Percentiles rank a stretch among this genome's conserved stretches.
Evolutionary conservation across 768 basidiomycete species (phyloP).

Genomic region (Clathrus columnatus): DNA sequence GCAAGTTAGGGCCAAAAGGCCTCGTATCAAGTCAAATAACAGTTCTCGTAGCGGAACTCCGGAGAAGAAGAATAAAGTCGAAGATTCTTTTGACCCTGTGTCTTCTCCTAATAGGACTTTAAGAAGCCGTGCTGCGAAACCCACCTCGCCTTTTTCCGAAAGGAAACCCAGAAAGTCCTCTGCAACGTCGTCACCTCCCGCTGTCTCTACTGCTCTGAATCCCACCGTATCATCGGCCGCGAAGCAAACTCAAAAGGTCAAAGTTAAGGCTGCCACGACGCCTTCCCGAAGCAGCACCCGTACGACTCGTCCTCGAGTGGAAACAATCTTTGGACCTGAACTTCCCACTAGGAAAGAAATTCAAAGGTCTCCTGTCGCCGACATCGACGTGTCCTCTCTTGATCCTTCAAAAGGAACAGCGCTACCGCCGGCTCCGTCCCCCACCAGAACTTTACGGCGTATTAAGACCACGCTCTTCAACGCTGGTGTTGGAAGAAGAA

Average conservation of each 20-base stretch:
- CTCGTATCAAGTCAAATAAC: slow-evolving; percentile 23
- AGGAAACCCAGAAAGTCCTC: not conserved
- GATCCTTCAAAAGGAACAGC: slow-evolving; percentile 19
- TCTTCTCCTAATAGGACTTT: not conserved
- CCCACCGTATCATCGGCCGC: slow-evolving; percentile 18
- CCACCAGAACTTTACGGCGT: slow-evolving; percentile 40
- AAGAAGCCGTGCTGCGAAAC: not conserved
- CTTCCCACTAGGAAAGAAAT: slow-evolving; percentile 19
- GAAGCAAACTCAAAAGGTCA: slow-evolving; percentile 23
- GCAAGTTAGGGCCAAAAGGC: slow-evolving; percentile 53
- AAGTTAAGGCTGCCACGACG: slow-evolving; percentile 17
- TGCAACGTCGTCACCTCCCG: no score
- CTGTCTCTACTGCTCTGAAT: not conserved
- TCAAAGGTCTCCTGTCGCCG: slow-evolving; percentile 12
- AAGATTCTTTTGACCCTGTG: not conserved
- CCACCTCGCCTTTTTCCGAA: not conserved
- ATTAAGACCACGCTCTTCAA: slow-evolving; percentile 30
- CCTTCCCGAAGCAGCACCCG: slow-evolving; percentile 63
- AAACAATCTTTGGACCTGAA: slow-evolving; percentile 17
- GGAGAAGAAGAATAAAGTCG: slow-evolving; percentile 18
- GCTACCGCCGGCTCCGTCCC: slow-evolving; percentile 22
- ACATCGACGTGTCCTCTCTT: slow-evolving; percentile 5
- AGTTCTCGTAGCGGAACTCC: not conserved
- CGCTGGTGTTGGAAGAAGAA: slow-evolving; percentile 30
- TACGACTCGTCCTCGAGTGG: slow-evolving; percentile 47